Base-by-base conservation (phyloP, 768 basidiomycete genomes). In the Boletus vermiculosoides region DNA sequence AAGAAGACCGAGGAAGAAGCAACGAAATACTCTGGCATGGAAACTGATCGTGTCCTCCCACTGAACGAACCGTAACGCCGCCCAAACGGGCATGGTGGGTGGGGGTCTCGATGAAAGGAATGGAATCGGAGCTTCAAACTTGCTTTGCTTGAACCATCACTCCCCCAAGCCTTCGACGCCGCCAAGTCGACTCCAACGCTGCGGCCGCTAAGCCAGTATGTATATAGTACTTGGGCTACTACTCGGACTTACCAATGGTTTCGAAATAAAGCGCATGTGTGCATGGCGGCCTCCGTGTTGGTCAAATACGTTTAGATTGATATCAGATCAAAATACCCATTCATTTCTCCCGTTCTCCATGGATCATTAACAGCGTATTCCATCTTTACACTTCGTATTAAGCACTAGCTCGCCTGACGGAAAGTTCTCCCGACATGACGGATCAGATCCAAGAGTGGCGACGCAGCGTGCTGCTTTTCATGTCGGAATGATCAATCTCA, bases 21-120 rank as follows among this genome's bases (percentile, higher is more conserved):
- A 65, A 16, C 46, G 66, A 37, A 67, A 52, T 0, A 67, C 25
- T 13, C 5, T 33, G 20, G 31, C 48, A 39, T 66, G 66, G 33
- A 66, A 52, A 36, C 11, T 33, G 25, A 61, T 1, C 7, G 44
- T 56, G 49, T 67, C 65, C 33, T 62, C 42, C 63, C 62, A 64
- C 25, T 45, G 40, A 22, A 41, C n/a, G 30, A 54, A 41, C 5
- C 18, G 30, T 12, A 46, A 40, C 20, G 28, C 40, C 13, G 40
- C 16, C 47, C 40, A 58, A 15, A 58, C 31, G 22, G 22, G 40
- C n/a, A 53, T 52, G 46, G 28, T 20, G 44, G 46, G 28, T 20
- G 44, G n/a, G 5, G 30, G 56, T 31, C 23, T 25, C 7, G 23
- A 22, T 15, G 39, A 18, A 56, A 34, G 34, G 20, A 22, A 40